Percentiles rank a stretch among this genome's conserved stretches.
These are phyloP conservation scores for Aspergillus clavatus DNA, from an alignment of 2,329 filamentous ascomycete genomes.

Conservation along the genomic window DNA sequence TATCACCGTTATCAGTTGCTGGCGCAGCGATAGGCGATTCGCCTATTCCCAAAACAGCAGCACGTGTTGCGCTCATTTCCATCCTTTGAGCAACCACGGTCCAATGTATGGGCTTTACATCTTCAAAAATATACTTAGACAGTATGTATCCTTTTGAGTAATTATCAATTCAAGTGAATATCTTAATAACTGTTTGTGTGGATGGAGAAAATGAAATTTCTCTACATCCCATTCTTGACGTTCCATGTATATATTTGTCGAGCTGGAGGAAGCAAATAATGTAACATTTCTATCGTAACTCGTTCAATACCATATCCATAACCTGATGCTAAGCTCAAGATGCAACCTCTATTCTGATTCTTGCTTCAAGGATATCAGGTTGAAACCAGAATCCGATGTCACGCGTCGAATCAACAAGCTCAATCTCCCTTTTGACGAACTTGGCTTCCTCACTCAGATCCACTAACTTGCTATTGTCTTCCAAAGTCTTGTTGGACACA, in stretches of 20 bases:
- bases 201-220: too few relatives aligned
- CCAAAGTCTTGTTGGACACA: conserved; percentile 3
- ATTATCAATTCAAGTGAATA: too few relatives aligned
- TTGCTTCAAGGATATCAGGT: conserved; percentile 62
- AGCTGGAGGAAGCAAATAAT: too few relatives aligned
- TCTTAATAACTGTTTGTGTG: too few relatives aligned
- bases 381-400: conserved; percentile 74
- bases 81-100: too few relatives aligned
- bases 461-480: conserved; percentile 26
- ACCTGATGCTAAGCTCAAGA: conserved; percentile 3
- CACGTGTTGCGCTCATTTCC: neutral
- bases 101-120: too few relatives aligned
- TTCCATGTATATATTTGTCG: too few relatives aligned
- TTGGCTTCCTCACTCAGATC: conserved; percentile 41
- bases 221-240: too few relatives aligned
- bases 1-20: conserved; percentile 3
- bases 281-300: too few relatives aligned
- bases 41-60: neutral
- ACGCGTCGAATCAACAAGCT: conserved; percentile 72
- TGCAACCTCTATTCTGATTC: conserved; percentile 61
- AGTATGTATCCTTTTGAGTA: too few relatives aligned
- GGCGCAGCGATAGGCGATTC: neutral
- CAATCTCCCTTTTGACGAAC: conserved; percentile 73
- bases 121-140: too few relatives aligned
- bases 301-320: conserved; percentile 1